These are phyloP conservation scores for Saxispiralis lemnorum DNA, from an alignment of 495 filamentous ascomycete genomes.

Conservation along the genomic window DNA sequence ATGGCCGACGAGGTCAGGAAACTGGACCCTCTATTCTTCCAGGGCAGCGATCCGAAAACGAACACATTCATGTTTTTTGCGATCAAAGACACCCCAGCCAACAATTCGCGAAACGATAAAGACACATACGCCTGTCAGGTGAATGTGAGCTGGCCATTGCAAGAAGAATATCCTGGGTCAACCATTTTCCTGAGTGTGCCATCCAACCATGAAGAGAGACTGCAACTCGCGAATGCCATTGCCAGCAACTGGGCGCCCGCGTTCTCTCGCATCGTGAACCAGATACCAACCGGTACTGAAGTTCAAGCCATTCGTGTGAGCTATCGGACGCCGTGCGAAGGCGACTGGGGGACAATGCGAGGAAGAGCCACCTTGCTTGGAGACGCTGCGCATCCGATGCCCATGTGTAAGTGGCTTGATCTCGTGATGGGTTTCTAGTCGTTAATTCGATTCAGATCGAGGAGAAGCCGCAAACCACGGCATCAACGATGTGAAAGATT, in stretches of 20 bases:
- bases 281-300: constrained; percentile 30
- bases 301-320: constrained; percentile 34
- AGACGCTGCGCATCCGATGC: constrained; percentile 13
- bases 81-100: constrained; percentile 13
- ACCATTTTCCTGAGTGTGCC: constrained; percentile 15
- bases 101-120: neutral
- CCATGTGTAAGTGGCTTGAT: constrained; percentile 8
- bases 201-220: constrained; percentile 30
- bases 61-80: constrained; percentile 40
- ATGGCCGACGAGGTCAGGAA: constrained; percentile 28
- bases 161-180: too few species aligned
- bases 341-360: constrained; percentile 21
- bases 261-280: constrained; percentile 30
- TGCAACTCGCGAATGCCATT: constrained; percentile 35
- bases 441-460: too few species aligned
- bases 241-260: constrained; percentile 38
- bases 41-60: constrained; percentile 39
- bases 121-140: constrained; percentile 20
- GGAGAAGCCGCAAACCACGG: constrained; percentile 45
- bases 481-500: constrained; percentile 29
- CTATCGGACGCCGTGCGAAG: constrained; percentile 30
- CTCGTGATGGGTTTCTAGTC: too few species aligned
- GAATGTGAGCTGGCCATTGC: too few species aligned
- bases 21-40: constrained; percentile 44
- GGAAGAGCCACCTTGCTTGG: constrained; percentile 8